phyloP scores from a whole-genome alignment of 163 green algal genomes.

The Scenedesmus sp. region DNA sequence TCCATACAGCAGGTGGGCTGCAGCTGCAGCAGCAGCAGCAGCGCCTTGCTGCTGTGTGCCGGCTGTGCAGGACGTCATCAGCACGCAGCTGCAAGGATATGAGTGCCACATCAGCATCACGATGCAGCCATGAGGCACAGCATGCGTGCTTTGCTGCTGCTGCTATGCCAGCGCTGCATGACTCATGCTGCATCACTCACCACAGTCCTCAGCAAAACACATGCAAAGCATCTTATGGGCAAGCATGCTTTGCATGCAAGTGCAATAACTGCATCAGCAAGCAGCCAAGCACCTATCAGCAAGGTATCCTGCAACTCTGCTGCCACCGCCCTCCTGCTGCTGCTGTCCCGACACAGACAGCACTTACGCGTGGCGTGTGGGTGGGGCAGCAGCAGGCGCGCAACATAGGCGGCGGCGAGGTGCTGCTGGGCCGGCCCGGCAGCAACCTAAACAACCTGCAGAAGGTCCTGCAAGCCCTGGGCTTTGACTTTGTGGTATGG shows the following conservation, averaged over 20 bases:
- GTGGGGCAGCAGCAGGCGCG: conserved; percentile 9
- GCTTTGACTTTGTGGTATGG: not conserved
- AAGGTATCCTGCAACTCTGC: not conserved
- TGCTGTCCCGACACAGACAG: not conserved
- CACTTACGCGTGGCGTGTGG: conserved; percentile 18
- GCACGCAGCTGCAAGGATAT: not conserved
- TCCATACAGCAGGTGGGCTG: not conserved
- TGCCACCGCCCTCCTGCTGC: not conserved
- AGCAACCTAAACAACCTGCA: not conserved
- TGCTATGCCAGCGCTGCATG: not conserved
- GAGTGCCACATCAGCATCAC: not conserved
- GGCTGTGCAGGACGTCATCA: not conserved
- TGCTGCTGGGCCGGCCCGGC: not conserved
- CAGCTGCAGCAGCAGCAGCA: not conserved
- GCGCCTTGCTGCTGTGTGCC: not conserved
- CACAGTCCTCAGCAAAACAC: not conserved
- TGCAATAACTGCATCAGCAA: no score
- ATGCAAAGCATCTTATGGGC: no score
- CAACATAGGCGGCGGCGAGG: not conserved
- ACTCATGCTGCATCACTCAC: not conserved
- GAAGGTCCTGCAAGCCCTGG: not conserved
- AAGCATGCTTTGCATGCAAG: no score
- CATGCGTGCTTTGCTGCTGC: not conserved
- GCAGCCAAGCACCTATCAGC: not conserved
- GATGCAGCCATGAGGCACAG: not conserved